phyloP scores from a whole-genome alignment of 106 monocot genomes.

The Iris macrosiphon region DNA sequence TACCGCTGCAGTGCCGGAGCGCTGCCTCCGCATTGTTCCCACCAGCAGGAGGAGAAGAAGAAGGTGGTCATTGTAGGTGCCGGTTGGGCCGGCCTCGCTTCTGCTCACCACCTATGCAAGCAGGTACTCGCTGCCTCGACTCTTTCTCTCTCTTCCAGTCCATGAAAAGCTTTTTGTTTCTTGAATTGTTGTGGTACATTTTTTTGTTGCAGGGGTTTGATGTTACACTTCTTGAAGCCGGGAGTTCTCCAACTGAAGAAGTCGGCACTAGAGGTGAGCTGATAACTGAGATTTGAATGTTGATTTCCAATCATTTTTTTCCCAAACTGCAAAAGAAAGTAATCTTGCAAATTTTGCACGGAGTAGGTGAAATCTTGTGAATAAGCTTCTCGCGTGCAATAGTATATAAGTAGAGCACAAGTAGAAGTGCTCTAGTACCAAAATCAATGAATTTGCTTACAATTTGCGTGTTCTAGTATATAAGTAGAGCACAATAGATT shows the following conservation, averaged over 20 bases:
- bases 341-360: too few species aligned
- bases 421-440: too few species aligned
- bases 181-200: not conserved
- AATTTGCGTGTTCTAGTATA: too few species aligned
- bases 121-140: constrained; percentile 39
- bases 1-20: not conserved
- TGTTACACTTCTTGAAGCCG: constrained; percentile 53
- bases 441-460: too few species aligned
- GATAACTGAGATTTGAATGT: too few species aligned
- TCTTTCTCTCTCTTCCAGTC: not conserved
- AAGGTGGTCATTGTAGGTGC: constrained; percentile 71
- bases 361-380: too few species aligned
- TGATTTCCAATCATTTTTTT: too few species aligned
- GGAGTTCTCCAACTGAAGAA: constrained; percentile 39
- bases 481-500: too few species aligned
- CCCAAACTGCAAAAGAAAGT: too few species aligned
- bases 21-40: not conserved
- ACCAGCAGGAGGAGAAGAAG: constrained; percentile 16
- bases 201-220: constrained; percentile 38
- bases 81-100: constrained; percentile 70
- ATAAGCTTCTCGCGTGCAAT: too few species aligned
- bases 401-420: too few species aligned
- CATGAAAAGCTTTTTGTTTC: not conserved
- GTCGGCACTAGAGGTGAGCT: constrained; percentile 38
- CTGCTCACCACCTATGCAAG: constrained; percentile 68